Percentiles rank a stretch among this genome's conserved stretches.
These are phyloP conservation scores for Trifolium pratense DNA, from an alignment of 306 rosid genomes.

Conservation along the genomic window DNA sequence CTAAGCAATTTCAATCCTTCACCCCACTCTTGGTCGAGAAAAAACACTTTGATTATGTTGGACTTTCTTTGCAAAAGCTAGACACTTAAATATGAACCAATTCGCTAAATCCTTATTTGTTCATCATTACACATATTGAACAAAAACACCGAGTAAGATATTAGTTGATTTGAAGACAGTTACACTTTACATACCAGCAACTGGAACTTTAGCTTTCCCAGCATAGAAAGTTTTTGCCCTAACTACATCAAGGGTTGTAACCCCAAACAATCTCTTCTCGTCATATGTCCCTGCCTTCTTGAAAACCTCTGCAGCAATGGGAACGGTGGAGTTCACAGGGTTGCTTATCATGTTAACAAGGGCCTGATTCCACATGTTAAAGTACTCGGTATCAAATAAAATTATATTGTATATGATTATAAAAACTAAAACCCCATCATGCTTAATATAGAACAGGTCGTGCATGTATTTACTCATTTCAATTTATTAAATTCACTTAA, in stretches of 20 bases:
- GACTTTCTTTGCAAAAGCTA: slow-evolving; percentile 3
- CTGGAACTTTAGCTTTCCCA: slow-evolving; percentile 85
- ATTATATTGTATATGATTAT: not conserved
- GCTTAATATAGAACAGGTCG: slow-evolving; percentile 14
- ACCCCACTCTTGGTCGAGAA: not conserved
- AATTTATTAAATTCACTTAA: not conserved
- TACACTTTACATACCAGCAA: slow-evolving; percentile 65
- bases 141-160: slow-evolving; percentile 1
- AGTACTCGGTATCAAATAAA: slow-evolving; percentile 22
- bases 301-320: slow-evolving; percentile 96
- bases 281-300: slow-evolving; percentile 90
- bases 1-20: slow-evolving; percentile 15
- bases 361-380: slow-evolving; percentile 58
- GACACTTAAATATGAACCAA: not conserved
- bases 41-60: not conserved
- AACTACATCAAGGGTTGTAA: slow-evolving; percentile 97
- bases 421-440: not conserved
- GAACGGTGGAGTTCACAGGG: slow-evolving; percentile 97
- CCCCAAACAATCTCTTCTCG: slow-evolving; percentile 89
- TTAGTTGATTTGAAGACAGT: slow-evolving; percentile 1
- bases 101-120: not conserved
- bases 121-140: not conserved
- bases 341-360: slow-evolving; percentile 94
- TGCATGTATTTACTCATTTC: slow-evolving; percentile 8
- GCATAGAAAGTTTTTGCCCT: slow-evolving; percentile 97